Evolutionary conservation across 192 early-diverging fungal species (phyloP).

Genomic region (Phycomyces nitens): DNA sequence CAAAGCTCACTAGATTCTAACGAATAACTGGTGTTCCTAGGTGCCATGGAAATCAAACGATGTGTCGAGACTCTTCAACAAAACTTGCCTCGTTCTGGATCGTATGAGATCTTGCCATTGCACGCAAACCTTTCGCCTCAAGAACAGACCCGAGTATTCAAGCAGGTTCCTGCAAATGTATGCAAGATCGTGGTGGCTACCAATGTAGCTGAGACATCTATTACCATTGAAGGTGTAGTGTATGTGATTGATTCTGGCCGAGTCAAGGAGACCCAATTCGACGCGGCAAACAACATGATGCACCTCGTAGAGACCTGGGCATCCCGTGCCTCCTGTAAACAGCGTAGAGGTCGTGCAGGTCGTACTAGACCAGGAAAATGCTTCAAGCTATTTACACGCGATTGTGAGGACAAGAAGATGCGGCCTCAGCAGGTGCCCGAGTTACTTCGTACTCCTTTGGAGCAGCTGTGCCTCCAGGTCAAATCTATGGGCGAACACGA

Average conservation of each 20-base stretch:
- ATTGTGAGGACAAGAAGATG: slow-evolving; percentile 43
- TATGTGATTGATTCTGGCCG: slow-evolving; percentile 70
- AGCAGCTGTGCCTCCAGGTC: slow-evolving; percentile 73
- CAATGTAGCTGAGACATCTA: slow-evolving; percentile 81
- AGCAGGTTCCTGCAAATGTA: slow-evolving; percentile 37
- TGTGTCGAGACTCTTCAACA: slow-evolving; percentile 56
- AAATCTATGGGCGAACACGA: slow-evolving; percentile 65
- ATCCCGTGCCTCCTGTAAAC: slow-evolving; percentile 54
- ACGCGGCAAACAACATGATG: slow-evolving; percentile 55
- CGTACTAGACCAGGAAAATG: slow-evolving; percentile 73
- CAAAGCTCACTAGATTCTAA: background rate
- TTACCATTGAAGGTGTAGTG: slow-evolving; percentile 76
- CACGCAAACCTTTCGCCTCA: slow-evolving; percentile 66
- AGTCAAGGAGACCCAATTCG: slow-evolving; percentile 58
- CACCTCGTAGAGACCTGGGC: slow-evolving; percentile 48
- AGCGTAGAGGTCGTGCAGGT: slow-evolving; percentile 78
- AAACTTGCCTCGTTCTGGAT: background rate
- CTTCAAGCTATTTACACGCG: slow-evolving; percentile 64
- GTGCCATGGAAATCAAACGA: slow-evolving; percentile 68
- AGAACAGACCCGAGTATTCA: slow-evolving; percentile 70
- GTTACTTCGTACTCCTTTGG: slow-evolving; percentile 75
- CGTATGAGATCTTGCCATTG: slow-evolving; percentile 39
- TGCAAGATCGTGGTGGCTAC: slow-evolving; percentile 75
- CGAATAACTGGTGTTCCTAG: slow-evolving; percentile 9
- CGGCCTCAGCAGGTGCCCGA: slow-evolving; percentile 67